Evolutionary conservation across 192 early-diverging fungal genomes (phyloP).

Genomic region (Podila epicladia): DNA sequence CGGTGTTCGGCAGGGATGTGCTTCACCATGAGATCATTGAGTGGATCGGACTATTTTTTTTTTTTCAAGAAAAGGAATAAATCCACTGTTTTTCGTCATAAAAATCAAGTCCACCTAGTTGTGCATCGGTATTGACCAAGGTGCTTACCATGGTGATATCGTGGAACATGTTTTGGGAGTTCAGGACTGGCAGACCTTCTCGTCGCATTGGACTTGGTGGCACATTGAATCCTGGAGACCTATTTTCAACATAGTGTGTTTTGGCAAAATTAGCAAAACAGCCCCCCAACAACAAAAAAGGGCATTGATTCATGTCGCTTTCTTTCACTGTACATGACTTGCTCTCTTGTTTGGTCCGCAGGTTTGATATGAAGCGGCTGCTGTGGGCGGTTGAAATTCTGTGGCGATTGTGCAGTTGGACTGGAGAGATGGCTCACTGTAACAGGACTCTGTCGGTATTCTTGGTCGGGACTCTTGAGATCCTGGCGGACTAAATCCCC

Average conservation of each 20-base stretch:
- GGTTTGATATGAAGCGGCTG: neutral
- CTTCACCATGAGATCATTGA: conserved; percentile 54
- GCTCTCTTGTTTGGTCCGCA: neutral
- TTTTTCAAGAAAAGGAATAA: too few species aligned
- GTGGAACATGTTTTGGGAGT: conserved; percentile 50
- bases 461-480: conserved; percentile 26
- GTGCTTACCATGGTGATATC: conserved; percentile 59
- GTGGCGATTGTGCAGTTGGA: neutral
- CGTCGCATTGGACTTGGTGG: conserved; percentile 28
- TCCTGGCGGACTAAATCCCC: conserved; percentile 34
- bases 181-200: conserved; percentile 31
- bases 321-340: neutral
- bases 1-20: conserved; percentile 59
- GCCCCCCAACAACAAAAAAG: neutral
- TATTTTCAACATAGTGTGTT: neutral
- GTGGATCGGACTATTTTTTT: conserved; percentile 48
- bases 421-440: neutral
- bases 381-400: neutral
- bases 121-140: neutral
- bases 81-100: neutral
- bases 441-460: neutral
- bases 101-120: neutral
- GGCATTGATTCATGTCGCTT: neutral
- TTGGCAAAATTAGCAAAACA: too few species aligned
- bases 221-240: conserved; percentile 27